phyloP scores from a whole-genome alignment of 345 rosid genomes.

The Eucalyptus regnans region DNA sequence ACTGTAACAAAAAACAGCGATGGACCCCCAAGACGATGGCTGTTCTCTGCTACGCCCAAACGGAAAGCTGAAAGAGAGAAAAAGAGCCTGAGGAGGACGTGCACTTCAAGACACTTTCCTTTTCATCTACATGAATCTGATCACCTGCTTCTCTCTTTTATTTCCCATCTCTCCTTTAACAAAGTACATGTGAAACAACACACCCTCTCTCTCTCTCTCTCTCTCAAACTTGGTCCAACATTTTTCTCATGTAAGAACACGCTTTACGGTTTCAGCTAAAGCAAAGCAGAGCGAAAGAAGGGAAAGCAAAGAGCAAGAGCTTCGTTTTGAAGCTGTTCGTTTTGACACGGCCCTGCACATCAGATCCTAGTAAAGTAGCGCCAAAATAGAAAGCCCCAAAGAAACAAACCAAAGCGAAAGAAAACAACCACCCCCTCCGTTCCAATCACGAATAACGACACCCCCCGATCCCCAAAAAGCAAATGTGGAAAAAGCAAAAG shows the following conservation, averaged over 20 bases:
- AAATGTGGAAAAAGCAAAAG: neutral
- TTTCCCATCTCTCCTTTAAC: neutral
- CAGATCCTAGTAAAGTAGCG: neutral
- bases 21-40: neutral
- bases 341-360: neutral
- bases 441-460: constrained; percentile 7
- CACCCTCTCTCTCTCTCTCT: neutral
- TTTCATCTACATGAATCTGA: neutral
- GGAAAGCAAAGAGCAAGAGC: neutral
- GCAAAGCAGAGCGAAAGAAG: neutral
- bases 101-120: neutral
- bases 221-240: neutral
- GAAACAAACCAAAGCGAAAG: constrained; percentile 5
- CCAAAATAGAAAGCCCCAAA: neutral
- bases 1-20: neutral
- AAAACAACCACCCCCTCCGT: neutral
- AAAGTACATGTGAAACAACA: neutral
- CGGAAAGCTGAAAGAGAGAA: neutral
- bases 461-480: neutral
- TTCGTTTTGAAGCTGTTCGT: neutral
- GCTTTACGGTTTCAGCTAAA: neutral
- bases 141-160: neutral
- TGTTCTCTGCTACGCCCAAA: neutral
- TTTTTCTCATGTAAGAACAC: neutral
- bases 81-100: neutral